Base-by-base conservation (phyloP, 331 rosid genomes). In the Stylosanthes scabra region DNA sequence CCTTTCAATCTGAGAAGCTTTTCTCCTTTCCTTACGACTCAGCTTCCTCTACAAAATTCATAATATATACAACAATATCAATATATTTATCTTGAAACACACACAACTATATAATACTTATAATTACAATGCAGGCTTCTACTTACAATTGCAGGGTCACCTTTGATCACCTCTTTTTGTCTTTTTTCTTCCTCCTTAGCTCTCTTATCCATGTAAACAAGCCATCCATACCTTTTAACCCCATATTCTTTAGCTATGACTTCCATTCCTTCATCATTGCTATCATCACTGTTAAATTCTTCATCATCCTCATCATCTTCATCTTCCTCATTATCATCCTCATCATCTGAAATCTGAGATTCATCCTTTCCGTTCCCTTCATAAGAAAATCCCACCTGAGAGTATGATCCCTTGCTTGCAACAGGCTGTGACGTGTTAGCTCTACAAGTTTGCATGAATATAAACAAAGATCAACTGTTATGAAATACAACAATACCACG, bases 261-360 rank as follows among this genome's bases (percentile, higher is more conserved):
- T 83, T 92, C 97, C 99, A 95, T 92, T 67, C 97, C 99, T 86
- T 95, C 99, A 78, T 95, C 99, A 55, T 83, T 78, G 82, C 99
- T 95, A 84, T 95, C 99, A 70, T 95, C 99, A 34, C 96, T 92
- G 76, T 95, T 92, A 71, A 92, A 92, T 62, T 90, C 97, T 63
- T 89, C 94, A 20, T 91, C 93, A 20, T 89, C 97, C 13, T 91
- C 99, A 0, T 94, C 97, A 0, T 91, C 99, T 1, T 91, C 96
- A 3, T 89, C 97, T 9, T 90, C 96, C 29, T 89, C 98, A 1
- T 88, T 76, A n/a, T 84, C 97, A 39, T 89, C 93, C 11, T 91
- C 99, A 31, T 63, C 90, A 70, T 90, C 97, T 66, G 90, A 90
- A 71, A 82, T 68, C 39, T 89, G 88, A 34, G 89, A 58, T 82